Percentiles rank a stretch among this genome's conserved stretches.
Evolutionary conservation across 1,284 basidiomycete species (phyloP).

Genomic region (Veloporphyrellus conicus): DNA sequence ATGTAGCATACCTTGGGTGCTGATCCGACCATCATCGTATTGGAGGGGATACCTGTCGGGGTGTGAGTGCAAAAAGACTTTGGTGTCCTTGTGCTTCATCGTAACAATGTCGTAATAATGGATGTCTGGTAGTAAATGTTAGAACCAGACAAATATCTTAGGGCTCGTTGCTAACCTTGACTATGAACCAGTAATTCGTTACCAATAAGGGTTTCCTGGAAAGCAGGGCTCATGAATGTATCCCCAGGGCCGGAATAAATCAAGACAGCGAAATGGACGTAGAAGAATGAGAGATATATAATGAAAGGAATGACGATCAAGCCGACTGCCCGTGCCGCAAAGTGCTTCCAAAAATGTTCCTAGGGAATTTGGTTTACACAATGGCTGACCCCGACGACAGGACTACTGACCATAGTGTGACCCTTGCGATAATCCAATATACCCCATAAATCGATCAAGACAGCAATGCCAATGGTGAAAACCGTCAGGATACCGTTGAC

Average conservation of each 20-base stretch:
- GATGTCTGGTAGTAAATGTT: slow-evolving; percentile 59
- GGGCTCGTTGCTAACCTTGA: slow-evolving; percentile 57
- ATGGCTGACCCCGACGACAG: background rate
- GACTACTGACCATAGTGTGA: slow-evolving; percentile 68
- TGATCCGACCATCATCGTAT: slow-evolving; percentile 96
- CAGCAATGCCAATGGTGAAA: slow-evolving; percentile 83
- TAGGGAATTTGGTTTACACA: slow-evolving; percentile 31
- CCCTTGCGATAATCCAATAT: slow-evolving; percentile 86
- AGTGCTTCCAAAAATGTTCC: slow-evolving; percentile 90
- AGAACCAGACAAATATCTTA: slow-evolving; percentile 2
- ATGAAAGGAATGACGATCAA: slow-evolving; percentile 85
- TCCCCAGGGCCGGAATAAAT: slow-evolving; percentile 92
- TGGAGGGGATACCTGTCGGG: slow-evolving; percentile 84
- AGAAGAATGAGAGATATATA: slow-evolving; percentile 96
- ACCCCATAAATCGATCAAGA: slow-evolving; percentile 92
- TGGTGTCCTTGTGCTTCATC: slow-evolving; percentile 88
- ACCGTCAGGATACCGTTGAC: slow-evolving; percentile 97
- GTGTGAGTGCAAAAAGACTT: slow-evolving; percentile 93
- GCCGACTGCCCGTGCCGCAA: slow-evolving; percentile 80
- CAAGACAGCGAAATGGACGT: slow-evolving; percentile 89
- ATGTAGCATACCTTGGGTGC: slow-evolving; percentile 69
- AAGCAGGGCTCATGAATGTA: slow-evolving; percentile 94
- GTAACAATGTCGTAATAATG: slow-evolving; percentile 89
- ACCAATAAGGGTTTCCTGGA: slow-evolving; percentile 93
- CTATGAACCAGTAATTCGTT: slow-evolving; percentile 90